Base-by-base conservation (phyloP, 192 early-diverging fungal genomes). In the Linnemannia hyalina region DNA sequence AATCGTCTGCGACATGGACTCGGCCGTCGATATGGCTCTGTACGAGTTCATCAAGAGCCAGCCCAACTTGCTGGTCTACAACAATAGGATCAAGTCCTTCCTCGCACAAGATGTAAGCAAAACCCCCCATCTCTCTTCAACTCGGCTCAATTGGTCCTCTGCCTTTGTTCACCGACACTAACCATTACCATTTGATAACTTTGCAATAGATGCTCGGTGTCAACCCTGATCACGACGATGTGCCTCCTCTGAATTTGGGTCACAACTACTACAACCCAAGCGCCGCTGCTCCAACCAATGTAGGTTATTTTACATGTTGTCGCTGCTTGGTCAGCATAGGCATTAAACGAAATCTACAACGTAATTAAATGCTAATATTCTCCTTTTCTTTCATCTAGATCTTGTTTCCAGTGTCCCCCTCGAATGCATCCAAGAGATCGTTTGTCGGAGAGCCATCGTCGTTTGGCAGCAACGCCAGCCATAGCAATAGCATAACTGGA, bases 61-160 rank as follows among this genome's bases (percentile, higher is more conserved):
- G 60, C 84, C 84, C 38, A 86, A 86, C 36, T 52, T 86, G 13
- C 16, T 86, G 16, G 84, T 86, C 11, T 86, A 86, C 68, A 86
- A 86, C 65, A 86, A 86, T 44, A 80, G 84, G 68, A 81, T 86
- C 75, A 86, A 86, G 65, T 86, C 84, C 40, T 81, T 86, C n/a
- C 79, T 86, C 2, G 79, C 80, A 7, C 79, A 86, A 73, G 80
- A 81, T 70, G 84, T 86, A 86, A 63, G 84, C 74, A 16, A 20
- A 29, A 46, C 13, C 32, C 35, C 20, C 32, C 26, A 44, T 20
- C 47, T 15, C 22, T 3, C 13, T 32, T 26, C 18, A 44, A 35
- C 38, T 47, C 2, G 40, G 1, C 2, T 47, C 49, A 23, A 13
- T 74, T 7, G 22, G 23, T 60, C 13, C 36, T 49, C 38, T 46